Percentiles rank a stretch among this genome's conserved stretches.
Evolutionary conservation across 441 rosid species (phyloP).

Genomic region (Theobroma grandiflorum): DNA sequence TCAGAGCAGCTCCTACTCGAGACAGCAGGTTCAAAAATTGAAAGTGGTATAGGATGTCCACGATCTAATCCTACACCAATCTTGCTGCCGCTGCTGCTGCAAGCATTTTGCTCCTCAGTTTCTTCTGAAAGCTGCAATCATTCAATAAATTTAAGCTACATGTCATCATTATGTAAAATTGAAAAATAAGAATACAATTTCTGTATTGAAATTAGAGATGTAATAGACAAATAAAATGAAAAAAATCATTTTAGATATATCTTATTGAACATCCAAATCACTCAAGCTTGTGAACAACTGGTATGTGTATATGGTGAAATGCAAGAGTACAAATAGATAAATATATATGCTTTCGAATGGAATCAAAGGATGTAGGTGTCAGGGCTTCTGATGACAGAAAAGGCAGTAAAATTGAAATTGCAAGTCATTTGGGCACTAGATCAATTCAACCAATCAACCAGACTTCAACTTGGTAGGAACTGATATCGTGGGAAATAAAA

Average conservation of each 20-base stretch:
- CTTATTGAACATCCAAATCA: background rate
- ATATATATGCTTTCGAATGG: constrained; percentile 6
- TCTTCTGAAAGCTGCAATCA: constrained; percentile 43
- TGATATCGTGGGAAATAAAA: background rate
- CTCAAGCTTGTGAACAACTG: constrained; percentile 8
- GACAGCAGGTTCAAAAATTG: constrained; percentile 54
- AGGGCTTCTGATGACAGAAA: background rate
- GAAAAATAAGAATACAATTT: constrained; percentile 18
- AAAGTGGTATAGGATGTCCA: constrained; percentile 41
- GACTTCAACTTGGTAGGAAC: background rate
- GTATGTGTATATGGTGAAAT: background rate
- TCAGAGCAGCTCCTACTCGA: constrained; percentile 40
- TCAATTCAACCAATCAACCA: constrained; percentile 18
- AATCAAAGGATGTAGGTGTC: background rate
- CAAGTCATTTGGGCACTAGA: constrained; percentile 3
- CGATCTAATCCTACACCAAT: constrained; percentile 44
- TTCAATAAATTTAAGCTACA: constrained; percentile 25
- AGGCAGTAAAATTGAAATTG: background rate
- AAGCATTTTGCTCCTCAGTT: constrained; percentile 46
- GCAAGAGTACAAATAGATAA: constrained; percentile 1
- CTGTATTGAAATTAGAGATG: constrained; percentile 8
- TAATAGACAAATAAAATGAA: background rate
- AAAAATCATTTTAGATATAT: background rate
- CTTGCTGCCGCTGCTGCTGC: constrained; percentile 44
- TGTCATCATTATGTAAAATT: background rate